These are phyloP conservation scores for Puccinia triticina DNA, from an alignment of 1,284 basidiomycete species.

Conservation along the genomic window DNA sequence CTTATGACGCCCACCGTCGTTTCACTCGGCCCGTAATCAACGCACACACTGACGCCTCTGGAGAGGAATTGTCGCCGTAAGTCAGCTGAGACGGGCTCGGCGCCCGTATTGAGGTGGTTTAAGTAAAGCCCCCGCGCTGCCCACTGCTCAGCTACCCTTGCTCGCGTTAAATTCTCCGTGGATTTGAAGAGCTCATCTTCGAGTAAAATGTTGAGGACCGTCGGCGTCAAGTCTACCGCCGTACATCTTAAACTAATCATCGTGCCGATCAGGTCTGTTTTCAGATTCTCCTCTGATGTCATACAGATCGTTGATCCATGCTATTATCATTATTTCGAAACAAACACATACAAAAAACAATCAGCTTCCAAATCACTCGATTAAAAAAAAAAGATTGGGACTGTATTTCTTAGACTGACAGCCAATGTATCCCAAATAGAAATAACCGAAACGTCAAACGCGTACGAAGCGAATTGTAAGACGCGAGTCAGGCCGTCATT, in stretches of 20 bases:
- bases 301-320: slow-evolving; percentile 56
- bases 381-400: neutral
- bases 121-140: slow-evolving; percentile 2
- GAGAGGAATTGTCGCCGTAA: slow-evolving; percentile 54
- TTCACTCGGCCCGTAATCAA: slow-evolving; percentile 57
- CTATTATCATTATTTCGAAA: slow-evolving; percentile 35
- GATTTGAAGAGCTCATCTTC: slow-evolving; percentile 54
- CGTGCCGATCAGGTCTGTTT: slow-evolving; percentile 53
- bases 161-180: slow-evolving; percentile 40
- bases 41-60: slow-evolving; percentile 55
- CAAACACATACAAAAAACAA: neutral
- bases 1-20: slow-evolving; percentile 56
- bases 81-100: slow-evolving; percentile 55
- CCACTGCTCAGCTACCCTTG: slow-evolving; percentile 52
- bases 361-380: neutral
- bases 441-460: slow-evolving; percentile 56
- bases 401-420: neutral
- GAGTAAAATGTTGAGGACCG: slow-evolving; percentile 54
- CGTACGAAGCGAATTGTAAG: slow-evolving; percentile 56
- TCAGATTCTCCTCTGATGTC: slow-evolving; percentile 53
- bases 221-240: slow-evolving; percentile 56
- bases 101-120: slow-evolving; percentile 54
- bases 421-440: slow-evolving; percentile 55
- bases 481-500: slow-evolving; percentile 51
- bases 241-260: slow-evolving; percentile 54